Base-by-base conservation (phyloP, 257 asterid genomes). In the Lycium ferocissimum region DNA sequence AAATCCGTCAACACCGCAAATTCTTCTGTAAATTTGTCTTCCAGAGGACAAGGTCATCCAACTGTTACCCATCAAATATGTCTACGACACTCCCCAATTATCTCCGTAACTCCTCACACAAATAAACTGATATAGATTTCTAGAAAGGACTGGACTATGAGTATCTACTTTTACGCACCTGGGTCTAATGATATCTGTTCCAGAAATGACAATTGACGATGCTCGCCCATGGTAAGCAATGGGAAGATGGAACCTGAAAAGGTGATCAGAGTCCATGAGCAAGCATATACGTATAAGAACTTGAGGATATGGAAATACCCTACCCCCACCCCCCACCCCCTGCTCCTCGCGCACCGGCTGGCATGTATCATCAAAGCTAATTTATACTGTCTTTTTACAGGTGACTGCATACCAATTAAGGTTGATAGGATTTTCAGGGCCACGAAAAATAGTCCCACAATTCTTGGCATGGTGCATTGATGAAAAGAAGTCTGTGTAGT, bases 161-260 rank as follows among this genome's bases (percentile, higher is more conserved):
- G 33, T 26, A 26, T 26, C 33, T 71, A 20, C 58, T 78, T 37
- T 80, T 35, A 18, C 33, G 33, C 87, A 97, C 99, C 97, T 97
- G 92, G 99, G 99, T 83, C 99, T 90, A 47, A 91, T 84, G 86
- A 95, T 91, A 86, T 96, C 93, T 73, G 99, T 95, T 88, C 99
- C 98, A 82, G 98, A 94, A 86, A 95, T 84, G 88, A 96, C 98
- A 86, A 96, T 84, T 66, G 98, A 96, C 53, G 99, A 96, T 72
- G 98, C 98, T 87, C 99, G 95, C 80, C 99, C 99, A 90, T 96
- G 99, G 90, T 96, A 96, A 63, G 98, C 99, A 84, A 94, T 94
- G 83, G 99, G 99, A 91, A 96, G 90, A 89, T 94, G 95, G 91
- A 90, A 96, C 99, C 98, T 96, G 95, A 82, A 86, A 63, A 83